Base-by-base conservation (phyloP, 2,329 filamentous ascomycete genomes). In the Botrytis pseudocinerea region DNA sequence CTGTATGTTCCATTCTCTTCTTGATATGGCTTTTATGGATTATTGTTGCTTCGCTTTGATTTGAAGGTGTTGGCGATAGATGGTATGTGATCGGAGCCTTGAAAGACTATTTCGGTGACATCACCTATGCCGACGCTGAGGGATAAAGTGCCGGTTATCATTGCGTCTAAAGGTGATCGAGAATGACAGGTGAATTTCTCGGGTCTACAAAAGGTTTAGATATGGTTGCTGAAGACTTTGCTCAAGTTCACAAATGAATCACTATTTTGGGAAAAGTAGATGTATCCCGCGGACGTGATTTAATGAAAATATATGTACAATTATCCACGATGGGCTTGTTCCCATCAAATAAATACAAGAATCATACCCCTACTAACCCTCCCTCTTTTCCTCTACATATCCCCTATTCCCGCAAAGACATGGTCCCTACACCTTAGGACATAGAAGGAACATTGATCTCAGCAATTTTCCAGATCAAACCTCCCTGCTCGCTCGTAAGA, bases 391-490 rank as follows among this genome's bases (percentile, higher is more conserved):
- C 16, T n/a, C 51, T 28, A 14, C 14, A 28, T 28, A 54, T 16
- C 6, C 16, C 3, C 51, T 6, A 57, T 57, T 57, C n/a, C 14
- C 1, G 32, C n/a, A 32, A 18, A 4, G 14, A 5, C 1, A 57
- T 28, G 6, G n/a, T 7, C n/a, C 14, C 32, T 18, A 8, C n/a
- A 28, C 8, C 44, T 28, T 73, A 73, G 2, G 38, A 35, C 81
- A 83, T 83, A 8, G 79, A 77, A 42, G 82, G 82, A 65, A 83
- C 75, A 51, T 78, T 78, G 54, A 84, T 83, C 4, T 73, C 77
- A 7, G 77, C 76, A 73, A 84, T 83, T 0, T 77, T 81, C 82
- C 82, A 83, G 35, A 82, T 78, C 71, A 80, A 82, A 12, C 82
- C 82, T 40, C 79, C 80, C 22, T 81, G 70, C 46, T 79, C 81